These are phyloP conservation scores for Aspergillus quadrilineatus DNA, from an alignment of 2,329 filamentous ascomycete genomes.

Conservation along the genomic window DNA sequence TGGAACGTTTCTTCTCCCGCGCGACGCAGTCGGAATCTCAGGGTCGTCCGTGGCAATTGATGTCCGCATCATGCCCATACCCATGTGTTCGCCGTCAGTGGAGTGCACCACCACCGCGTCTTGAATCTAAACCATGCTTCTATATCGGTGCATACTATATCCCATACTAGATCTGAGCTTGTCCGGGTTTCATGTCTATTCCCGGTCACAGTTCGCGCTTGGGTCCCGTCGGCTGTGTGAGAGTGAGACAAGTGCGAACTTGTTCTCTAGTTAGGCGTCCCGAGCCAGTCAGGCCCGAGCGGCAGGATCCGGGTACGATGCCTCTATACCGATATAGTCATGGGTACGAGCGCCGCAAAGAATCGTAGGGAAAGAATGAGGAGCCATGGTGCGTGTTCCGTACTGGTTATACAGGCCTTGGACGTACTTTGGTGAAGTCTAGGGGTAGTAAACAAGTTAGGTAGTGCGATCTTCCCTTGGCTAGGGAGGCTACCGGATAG, in stretches of 20 bases:
- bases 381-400: too few species aligned
- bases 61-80: too few species aligned
- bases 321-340: background rate
- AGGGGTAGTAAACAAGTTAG: too few species aligned
- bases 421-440: too few species aligned
- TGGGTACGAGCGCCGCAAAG: background rate
- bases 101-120: background rate
- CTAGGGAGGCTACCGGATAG: too few species aligned
- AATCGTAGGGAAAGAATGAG: background rate
- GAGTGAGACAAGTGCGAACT: slow-evolving; percentile 3
- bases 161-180: background rate
- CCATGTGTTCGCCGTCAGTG: too few species aligned
- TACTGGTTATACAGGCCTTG: too few species aligned
- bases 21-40: too few species aligned
- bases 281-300: background rate
- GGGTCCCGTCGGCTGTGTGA: background rate
- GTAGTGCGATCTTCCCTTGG: too few species aligned
- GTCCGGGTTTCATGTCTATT: background rate
- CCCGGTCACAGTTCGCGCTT: background rate
- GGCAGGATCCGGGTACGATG: background rate
- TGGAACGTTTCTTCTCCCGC: background rate
- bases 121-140: background rate
- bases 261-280: background rate
- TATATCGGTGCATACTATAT: background rate
- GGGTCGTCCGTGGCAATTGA: background rate